Evolutionary conservation across 108 stramenopile species (phyloP).

Genomic region (Cyclotella atomus): DNA sequence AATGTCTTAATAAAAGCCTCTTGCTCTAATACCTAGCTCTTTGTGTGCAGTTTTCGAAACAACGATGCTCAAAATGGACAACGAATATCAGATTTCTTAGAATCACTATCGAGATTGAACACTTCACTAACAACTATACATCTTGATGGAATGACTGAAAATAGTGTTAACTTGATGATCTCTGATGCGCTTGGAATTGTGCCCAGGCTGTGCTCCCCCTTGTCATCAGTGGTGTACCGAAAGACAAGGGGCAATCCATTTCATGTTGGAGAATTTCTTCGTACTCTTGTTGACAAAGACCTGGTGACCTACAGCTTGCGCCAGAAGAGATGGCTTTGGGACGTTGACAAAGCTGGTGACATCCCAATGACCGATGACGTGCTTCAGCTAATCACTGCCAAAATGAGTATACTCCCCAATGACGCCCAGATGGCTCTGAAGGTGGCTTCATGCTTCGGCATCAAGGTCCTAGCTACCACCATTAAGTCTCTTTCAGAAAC

Average conservation of each 20-base stretch:
- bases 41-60: neutral
- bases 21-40: neutral
- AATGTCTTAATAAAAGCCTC: no score
- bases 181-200: conserved; percentile 7
- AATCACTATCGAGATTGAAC: neutral
- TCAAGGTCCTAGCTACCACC: neutral
- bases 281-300: conserved; percentile 16
- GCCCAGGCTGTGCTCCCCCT: conserved; percentile 6
- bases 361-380: neutral
- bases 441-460: conserved; percentile 28
- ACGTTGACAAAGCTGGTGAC: no score
- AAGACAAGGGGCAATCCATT: conserved; percentile 62
- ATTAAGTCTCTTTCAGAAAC: neutral
- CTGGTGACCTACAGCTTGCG: conserved; percentile 44
- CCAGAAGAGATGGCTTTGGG: conserved; percentile 59
- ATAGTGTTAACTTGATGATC: conserved; percentile 42
- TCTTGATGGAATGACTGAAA: neutral
- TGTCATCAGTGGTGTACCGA: conserved; percentile 48
- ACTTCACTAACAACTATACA: neutral
- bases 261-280: conserved; percentile 38
- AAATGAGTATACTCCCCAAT: conserved; percentile 7
- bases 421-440: conserved; percentile 13
- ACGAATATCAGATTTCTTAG: neutral
- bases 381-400: conserved; percentile 31
- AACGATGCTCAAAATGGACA: neutral